Evolutionary conservation across 1,284 basidiomycete species (phyloP).

Genomic region (Pseudozyma pruni): DNA sequence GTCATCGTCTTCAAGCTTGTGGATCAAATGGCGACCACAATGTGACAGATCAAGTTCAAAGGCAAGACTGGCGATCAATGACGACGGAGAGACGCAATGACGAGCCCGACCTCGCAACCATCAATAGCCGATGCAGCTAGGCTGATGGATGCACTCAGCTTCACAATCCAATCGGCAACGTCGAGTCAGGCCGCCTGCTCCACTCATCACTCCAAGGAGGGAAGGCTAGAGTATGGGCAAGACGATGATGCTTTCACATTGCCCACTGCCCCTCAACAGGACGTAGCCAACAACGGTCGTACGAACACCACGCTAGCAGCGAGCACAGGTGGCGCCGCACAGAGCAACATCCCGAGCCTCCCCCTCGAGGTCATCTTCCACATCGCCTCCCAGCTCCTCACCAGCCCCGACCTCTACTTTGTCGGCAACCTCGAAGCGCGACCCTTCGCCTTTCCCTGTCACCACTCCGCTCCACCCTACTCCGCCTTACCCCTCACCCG

Average conservation of each 20-base stretch:
- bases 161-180: not conserved
- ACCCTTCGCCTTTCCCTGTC: conserved; percentile 5
- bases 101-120: conserved; percentile 21
- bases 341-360: conserved; percentile 2
- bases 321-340: not conserved
- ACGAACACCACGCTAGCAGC: no score
- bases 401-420: not conserved
- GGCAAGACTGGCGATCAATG: not conserved
- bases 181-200: no score
- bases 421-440: not conserved
- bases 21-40: not conserved
- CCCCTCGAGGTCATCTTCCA: conserved; percentile 31
- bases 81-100: conserved; percentile 6
- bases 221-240: no score
- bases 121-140: conserved; percentile 34
- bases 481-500: not conserved
- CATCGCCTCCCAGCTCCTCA: conserved; percentile 11
- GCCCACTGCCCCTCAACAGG: no score
- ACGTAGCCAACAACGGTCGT: no score
- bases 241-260: no score
- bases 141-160: conserved; percentile 31
- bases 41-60: not conserved
- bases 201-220: not conserved
- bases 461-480: conserved; percentile 1
- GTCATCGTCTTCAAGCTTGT: not conserved